These are phyloP conservation scores for Pyrus hybrid DNA, from an alignment of 331 rosid genomes.

Conservation along the genomic window DNA sequence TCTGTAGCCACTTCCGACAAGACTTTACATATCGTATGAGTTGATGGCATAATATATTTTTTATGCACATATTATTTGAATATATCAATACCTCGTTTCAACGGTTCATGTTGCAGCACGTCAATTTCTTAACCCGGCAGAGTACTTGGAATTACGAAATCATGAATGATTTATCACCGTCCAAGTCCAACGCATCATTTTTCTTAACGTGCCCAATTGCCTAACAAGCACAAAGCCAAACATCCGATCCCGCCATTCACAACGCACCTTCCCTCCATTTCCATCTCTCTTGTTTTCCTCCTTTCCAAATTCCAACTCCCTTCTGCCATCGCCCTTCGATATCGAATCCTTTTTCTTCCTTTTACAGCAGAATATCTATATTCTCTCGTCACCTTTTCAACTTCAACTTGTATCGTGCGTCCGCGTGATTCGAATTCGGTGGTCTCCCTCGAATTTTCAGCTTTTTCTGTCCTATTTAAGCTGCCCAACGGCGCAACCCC, in stretches of 20 bases:
- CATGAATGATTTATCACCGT: no score
- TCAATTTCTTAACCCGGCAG: no score
- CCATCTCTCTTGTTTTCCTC: background rate
- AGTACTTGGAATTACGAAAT: no score
- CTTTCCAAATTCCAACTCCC: background rate
- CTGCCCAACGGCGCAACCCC: background rate
- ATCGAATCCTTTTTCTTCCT: background rate
- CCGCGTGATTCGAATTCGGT: slow-evolving; percentile 19
- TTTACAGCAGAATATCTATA: background rate
- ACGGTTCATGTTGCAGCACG: no score
- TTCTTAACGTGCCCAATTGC: no score
- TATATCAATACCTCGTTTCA: no score
- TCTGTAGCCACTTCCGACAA: no score
- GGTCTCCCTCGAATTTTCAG: slow-evolving; percentile 11
- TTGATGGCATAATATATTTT: no score
- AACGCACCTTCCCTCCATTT: background rate
- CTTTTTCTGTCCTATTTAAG: background rate
- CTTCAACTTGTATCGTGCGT: background rate
- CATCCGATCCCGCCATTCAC: background rate
- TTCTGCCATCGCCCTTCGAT: background rate
- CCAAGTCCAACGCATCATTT: no score
- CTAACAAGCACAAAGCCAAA: background rate
- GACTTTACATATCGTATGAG: no score
- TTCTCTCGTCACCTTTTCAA: slow-evolving; percentile 1
- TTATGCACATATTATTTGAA: no score